Evolutionary conservation across 345 rosid species (phyloP), one percentile per base, ranked within the genome.

Genomic region (Eucalyptus cladocalyx): DNA sequence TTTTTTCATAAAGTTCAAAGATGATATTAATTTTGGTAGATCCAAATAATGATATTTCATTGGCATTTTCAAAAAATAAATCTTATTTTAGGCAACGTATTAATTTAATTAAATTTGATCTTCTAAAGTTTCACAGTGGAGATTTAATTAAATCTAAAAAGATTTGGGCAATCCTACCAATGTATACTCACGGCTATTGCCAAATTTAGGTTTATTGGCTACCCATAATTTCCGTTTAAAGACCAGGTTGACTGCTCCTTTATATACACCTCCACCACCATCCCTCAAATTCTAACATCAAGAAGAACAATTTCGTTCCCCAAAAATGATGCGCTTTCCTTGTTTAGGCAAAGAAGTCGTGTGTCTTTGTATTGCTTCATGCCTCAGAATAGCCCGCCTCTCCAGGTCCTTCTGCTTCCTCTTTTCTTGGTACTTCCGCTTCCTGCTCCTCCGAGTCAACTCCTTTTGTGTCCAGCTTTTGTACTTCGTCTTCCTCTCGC

Each of bases 401-500:
- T 85, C 19, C 47, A 11, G 30, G 60, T 58, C 80, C 21, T 26
- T 85, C 8, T 32, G 88, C 42, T 51, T 87, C 81, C 83, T 72
- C 45, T 19, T 37, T 91, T 93, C 54, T 90, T 37, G 86, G 23
- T 65, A 80, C 34, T 62, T 14, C 32, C 83, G 43, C 58, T 7
- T 9, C 81, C 40, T 89, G 18, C 45, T 89, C 87, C 88, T 89
- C 90, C 88, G 23, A 7, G 51, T 85, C 32, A 91, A 88, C 30
- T 91, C 92, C 6, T 90, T 94, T 30, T 91, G 93, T 90, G 53
- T 93, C 72, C 91, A 94, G 19, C 89, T 95, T 28, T 5, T 87
- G 16, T 96, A 96, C 88, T 94, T 94, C 89, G 1, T 91, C 1
- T 53, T 23, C 40, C 56, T 94, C 86, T 93, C 97, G 30, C 5